Percentiles rank a stretch among this genome's conserved stretches.
These are phyloP conservation scores for Cladosporium sp. DNA, from an alignment of 2,329 filamentous ascomycete genomes.

Conservation along the genomic window DNA sequence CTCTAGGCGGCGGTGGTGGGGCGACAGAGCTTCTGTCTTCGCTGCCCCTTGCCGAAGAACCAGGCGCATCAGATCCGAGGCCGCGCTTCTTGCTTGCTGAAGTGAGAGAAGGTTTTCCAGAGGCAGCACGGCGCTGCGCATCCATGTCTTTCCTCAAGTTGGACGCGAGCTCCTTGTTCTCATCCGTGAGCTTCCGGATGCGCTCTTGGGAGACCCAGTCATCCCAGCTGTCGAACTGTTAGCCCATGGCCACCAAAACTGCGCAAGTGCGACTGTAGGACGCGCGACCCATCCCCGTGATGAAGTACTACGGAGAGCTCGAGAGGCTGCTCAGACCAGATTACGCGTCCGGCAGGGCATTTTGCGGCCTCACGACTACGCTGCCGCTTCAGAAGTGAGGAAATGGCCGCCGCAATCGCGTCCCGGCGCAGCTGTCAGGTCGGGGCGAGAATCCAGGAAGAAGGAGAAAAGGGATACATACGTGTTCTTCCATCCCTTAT, in stretches of 20 bases:
- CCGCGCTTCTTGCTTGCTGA: constrained; percentile 49
- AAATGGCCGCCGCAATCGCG: background rate
- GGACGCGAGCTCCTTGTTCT: constrained; percentile 83
- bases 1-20: constrained; percentile 52
- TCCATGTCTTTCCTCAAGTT: constrained; percentile 66
- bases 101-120: constrained; percentile 35
- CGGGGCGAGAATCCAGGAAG: background rate
- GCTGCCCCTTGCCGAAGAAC: constrained; percentile 57
- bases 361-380: background rate
- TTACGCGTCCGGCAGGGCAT: no score
- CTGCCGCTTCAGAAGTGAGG: no score
- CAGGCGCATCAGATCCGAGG: constrained; percentile 48
- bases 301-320: no score
- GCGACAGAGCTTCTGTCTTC: constrained; percentile 66
- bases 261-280: no score
- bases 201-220: constrained; percentile 95
- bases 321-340: no score
- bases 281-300: no score
- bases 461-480: constrained; percentile 41
- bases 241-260: background rate
- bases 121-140: constrained; percentile 45
- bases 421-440: background rate
- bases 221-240: constrained; percentile 63
- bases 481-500: constrained; percentile 99
- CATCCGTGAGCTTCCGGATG: constrained; percentile 86